Base-by-base conservation (phyloP, 1,284 basidiomycete genomes). In the Boletus semigastroideus region DNA sequence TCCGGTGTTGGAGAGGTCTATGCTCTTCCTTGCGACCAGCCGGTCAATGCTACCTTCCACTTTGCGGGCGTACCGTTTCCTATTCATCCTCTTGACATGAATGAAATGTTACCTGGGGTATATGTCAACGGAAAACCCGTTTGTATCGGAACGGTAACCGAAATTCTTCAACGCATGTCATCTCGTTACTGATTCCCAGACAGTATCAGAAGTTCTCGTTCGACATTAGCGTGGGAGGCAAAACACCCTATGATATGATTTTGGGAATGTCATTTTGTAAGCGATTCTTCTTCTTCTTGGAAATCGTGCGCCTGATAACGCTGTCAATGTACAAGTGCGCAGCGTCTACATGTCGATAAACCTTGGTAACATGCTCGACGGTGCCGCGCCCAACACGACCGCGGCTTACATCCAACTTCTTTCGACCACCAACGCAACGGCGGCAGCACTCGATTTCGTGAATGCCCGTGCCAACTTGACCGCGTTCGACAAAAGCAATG, bases 41-140 rank as follows among this genome's bases (percentile, higher is more conserved):
- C 84, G 64, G 74, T 87, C 30, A 86, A 84, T 54, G 67, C 84
- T 20, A 82, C 84, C 0, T 80, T 87, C 68, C 70, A 74, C 51
- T 82, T 87, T 45, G 74, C 65, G 14, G 80, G 81, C 16, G 65
- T 74, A 3, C 56, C 67, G 16, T 80, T 75, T 59, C 84, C 80
- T 7, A 75, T 87, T 4, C 82, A 87, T 58, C 84, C 86, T 2
- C 67, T 87, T 38, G 86, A 87, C 47, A 44, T 58, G 52, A 56
- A 53, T 40, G 56, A 53, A 37, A 53, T 54, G 20, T 42, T 43
- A 31, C 37, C 44, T 54, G 49, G 60, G 72, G 41, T 75, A 74
- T 11, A 14, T 22, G 22, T 12, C 8, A 20, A 58, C 59, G 77
- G 76, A 11, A 51, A 69, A 38, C 52, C 63, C 1, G 58, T 57